Percentiles rank a stretch among this genome's conserved stretches.
phyloP scores from a whole-genome alignment of 192 early-diverging fungal species.

The Thoreauomyces humboldtii region DNA sequence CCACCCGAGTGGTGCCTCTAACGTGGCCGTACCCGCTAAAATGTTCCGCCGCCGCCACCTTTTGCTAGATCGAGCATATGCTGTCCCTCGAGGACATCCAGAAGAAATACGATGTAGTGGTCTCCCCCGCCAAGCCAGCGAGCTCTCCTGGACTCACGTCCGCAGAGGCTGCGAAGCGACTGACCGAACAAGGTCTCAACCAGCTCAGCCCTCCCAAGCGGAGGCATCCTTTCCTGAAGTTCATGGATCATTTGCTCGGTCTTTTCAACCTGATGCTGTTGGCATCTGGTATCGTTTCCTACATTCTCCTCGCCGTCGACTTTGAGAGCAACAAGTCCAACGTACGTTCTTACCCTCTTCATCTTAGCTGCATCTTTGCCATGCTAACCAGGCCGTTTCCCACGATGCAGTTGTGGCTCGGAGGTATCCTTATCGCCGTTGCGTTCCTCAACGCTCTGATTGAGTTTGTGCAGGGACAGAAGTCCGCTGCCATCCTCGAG shows the following conservation, averaged over 20 bases:
- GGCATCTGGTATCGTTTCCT: conserved; percentile 75
- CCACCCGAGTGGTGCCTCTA: neutral
- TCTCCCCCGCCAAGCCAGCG: conserved; percentile 61
- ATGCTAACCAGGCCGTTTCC: no score
- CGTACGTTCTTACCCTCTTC: conserved; percentile 44
- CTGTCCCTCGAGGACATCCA: conserved; percentile 55
- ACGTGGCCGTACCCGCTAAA: neutral
- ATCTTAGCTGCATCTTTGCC: neutral
- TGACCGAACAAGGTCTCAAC: conserved; percentile 78
- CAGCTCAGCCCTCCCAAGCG: conserved; percentile 84
- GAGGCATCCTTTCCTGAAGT: conserved; percentile 71
- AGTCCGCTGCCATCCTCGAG: conserved; percentile 83
- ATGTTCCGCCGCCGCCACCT: neutral
- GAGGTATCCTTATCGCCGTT: conserved; percentile 83
- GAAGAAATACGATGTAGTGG: conserved; percentile 41
- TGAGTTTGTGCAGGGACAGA: conserved; percentile 91
- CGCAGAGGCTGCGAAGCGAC: conserved; percentile 60
- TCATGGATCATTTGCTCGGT: conserved; percentile 67
- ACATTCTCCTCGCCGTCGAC: conserved; percentile 79
- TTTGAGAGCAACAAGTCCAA: conserved; percentile 70
- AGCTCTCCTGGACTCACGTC: conserved; percentile 68
- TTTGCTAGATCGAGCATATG: conserved; percentile 56
- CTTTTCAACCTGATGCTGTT: conserved; percentile 92
- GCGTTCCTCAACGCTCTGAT: conserved; percentile 88
- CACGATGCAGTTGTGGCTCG: conserved; percentile 55